Conservation (phyloP, 2,329 filamentous ascomycete genomes). For the Parasarocladium wereldwijsianum region DNA sequence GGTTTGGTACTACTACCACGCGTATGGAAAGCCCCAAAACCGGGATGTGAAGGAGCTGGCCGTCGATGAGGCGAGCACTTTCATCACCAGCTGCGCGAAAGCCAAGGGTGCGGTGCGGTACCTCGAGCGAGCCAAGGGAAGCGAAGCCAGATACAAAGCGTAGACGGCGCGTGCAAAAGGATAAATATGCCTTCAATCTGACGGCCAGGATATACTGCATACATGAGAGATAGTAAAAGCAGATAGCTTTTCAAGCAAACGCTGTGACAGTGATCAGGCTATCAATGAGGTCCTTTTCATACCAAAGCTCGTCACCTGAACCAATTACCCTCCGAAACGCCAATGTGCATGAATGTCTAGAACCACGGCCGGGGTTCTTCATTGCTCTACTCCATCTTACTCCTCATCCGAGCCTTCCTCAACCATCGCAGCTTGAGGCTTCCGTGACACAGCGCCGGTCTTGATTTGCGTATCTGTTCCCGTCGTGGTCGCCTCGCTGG, state of each 20-base stretch:
- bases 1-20: constrained; percentile 54
- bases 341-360: not conserved
- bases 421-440: constrained; percentile 28
- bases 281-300: not conserved
- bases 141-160: constrained; percentile 9
- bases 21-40: constrained; percentile 40
- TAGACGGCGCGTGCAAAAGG: too few relatives aligned
- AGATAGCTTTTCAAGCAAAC: not conserved
- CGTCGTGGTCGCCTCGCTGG: constrained; percentile 40
- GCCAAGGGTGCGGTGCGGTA: constrained; percentile 37
- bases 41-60: constrained; percentile 26
- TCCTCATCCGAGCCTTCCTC: constrained; percentile 38
- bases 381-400: constrained; percentile 13
- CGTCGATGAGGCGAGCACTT: constrained; percentile 32
- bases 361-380: too few relatives aligned
- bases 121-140: constrained; percentile 28
- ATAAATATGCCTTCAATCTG: too few relatives aligned
- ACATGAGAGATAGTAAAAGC: too few relatives aligned
- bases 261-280: not conserved
- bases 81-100: constrained; percentile 39
- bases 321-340: too few relatives aligned
- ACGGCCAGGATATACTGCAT: too few relatives aligned
- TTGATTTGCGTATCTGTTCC: constrained; percentile 39
- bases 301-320: too few relatives aligned
- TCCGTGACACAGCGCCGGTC: constrained; percentile 15